Base-by-base conservation (phyloP, 2,329 filamentous ascomycete genomes). In the Cordyceps cicadae region DNA sequence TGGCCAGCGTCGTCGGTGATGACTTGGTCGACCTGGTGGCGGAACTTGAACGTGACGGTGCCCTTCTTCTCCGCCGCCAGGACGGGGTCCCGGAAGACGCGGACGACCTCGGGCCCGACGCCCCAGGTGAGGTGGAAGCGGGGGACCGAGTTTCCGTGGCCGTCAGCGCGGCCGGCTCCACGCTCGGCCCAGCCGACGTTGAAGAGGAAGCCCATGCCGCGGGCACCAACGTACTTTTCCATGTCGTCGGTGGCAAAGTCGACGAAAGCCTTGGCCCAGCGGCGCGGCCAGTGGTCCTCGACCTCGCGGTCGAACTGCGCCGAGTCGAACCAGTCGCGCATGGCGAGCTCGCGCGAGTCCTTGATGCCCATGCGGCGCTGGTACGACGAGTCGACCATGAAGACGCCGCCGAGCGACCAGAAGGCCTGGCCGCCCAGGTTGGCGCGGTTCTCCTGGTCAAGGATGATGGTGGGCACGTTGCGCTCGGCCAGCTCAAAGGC, bases 71-170 rank as follows among this genome's bases (percentile, higher is more conserved):
- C 82, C 0, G 81, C 81, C 62, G 72, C 76, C 61, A 74, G 68
- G 3, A 85, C 81, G 1, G 84, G 84, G 56, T 85, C 81, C 2
- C 70, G 74, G 65, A 86, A 86, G 3, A 82, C 74, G 17, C 81
- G 73, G 55, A 86, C 82, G 1, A 85, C 75, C 68, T 85, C 83
- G 4, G 83, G 83, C 0, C 84, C 84, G 0, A 81, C 80, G 3
- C 84, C 83, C 84, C 83, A 87, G 0, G 81, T 80, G 34, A 86
- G 62, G 67, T 87, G 83, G 67, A 87, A 86, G n/a, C 84, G 70
- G 2, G 84, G 84, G 1, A 86, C 83, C 14, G 81, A 82, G 68
- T 86, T 86, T 5, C 84, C 84, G 66, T 86, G 83, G 2, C 83
- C 82, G 4, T 80, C 77, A 0, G 82, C 79, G 0, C 70, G 67